These are phyloP conservation scores for Nevesoporus exiguus DNA, from an alignment of 768 basidiomycete genomes.

Conservation along the genomic window DNA sequence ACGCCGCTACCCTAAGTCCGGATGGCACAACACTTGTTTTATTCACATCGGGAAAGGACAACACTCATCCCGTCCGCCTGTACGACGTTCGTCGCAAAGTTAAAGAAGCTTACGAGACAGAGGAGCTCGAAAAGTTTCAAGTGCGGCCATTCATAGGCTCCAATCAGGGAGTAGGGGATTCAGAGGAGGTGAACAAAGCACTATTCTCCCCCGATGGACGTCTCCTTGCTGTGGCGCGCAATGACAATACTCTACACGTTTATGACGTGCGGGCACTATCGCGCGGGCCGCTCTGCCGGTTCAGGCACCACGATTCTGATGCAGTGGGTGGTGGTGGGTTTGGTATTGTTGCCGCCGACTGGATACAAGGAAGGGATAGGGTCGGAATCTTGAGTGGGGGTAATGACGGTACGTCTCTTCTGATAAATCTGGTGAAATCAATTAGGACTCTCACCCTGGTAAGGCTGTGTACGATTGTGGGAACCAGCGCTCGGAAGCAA, in stretches of 20 bases:
- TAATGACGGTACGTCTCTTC: conserved; percentile 49
- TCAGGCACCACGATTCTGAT: conserved; percentile 43
- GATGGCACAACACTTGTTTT: conserved; percentile 38
- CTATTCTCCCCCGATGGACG: conserved; percentile 59
- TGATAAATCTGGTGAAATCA: background rate
- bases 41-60: conserved; percentile 27
- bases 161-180: conserved; percentile 10
- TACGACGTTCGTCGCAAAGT: conserved; percentile 47
- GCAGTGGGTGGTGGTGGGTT: conserved; percentile 31
- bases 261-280: conserved; percentile 59
- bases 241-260: conserved; percentile 55
- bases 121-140: conserved; percentile 37
- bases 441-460: conserved; percentile 4
- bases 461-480: conserved; percentile 73
- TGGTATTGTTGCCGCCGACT: conserved; percentile 51
- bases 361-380: conserved; percentile 45
- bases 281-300: conserved; percentile 44
- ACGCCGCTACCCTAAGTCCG: conserved; percentile 45
- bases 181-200: conserved; percentile 46
- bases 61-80: conserved; percentile 40
- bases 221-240: conserved; percentile 57
- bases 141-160: background rate
- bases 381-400: conserved; percentile 60
- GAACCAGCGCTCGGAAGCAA: conserved; percentile 44
- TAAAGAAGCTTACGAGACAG: conserved; percentile 25